phyloP scores from a whole-genome alignment of 805 yeast genomes.

The Sugiyamaella mastotermitis region DNA sequence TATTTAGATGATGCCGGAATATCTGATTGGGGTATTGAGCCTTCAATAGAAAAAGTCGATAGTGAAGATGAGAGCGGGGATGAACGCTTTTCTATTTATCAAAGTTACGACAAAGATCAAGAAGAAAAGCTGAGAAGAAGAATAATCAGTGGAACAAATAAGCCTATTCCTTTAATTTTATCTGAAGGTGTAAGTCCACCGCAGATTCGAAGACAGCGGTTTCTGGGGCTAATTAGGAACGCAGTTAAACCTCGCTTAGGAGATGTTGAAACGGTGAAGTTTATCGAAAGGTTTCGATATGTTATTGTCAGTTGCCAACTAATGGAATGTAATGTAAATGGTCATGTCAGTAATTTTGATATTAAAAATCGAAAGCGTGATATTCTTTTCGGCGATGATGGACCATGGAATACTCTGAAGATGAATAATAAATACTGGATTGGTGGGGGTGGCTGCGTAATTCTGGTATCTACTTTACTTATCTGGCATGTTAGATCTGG shows the following conservation, averaged over 20 bases:
- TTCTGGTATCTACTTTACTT: conserved; percentile 27
- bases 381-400: conserved; percentile 19
- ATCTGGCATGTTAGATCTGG: conserved; percentile 22
- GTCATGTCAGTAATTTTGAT: conserved; percentile 7
- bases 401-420: conserved; percentile 17
- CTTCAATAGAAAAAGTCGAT: too few relatives aligned
- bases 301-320: conserved; percentile 43
- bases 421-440: conserved; percentile 22
- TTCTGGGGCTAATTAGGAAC: conserved; percentile 19
- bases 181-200: conserved; percentile 10
- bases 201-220: conserved; percentile 18
- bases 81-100: neutral
- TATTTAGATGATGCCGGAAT: conserved; percentile 23
- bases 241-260: conserved; percentile 25
- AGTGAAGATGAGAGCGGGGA: conserved; percentile 1
- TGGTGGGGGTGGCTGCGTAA: conserved; percentile 33
- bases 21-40: conserved; percentile 32
- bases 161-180: conserved; percentile 14
- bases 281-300: conserved; percentile 48
- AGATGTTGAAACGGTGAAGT: conserved; percentile 28
- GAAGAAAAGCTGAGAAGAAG: neutral
- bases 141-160: conserved; percentile 2
- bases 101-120: neutral
- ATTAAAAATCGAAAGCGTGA: conserved; percentile 6
- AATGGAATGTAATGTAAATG: conserved; percentile 30